Evolutionary conservation across 2,329 filamentous ascomycete genomes (phyloP), one percentile per base, ranked within the genome.

Genomic region (Aspergillus unguis): DNA sequence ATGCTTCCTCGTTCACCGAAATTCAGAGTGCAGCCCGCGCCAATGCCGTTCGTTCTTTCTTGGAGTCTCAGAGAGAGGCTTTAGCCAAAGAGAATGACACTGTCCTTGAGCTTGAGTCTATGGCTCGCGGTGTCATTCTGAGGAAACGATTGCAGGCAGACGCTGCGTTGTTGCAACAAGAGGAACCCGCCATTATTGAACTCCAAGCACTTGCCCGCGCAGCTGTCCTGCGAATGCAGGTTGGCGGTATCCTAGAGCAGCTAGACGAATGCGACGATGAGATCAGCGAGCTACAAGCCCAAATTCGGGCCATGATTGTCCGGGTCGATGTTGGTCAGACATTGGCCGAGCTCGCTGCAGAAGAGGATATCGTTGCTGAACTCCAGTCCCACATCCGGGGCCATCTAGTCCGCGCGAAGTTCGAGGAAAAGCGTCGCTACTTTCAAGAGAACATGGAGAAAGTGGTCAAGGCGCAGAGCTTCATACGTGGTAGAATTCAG

Each of bases 381-480:
- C 73, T 96, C 26, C 92, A 97, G 70, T 80, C 91, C 4, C 79
- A 83, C 5, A 83, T 87, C 6, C 84, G 86, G 62, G 92, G 85
- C 3, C 85, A 84, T 62, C 71, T 95, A 2, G 82, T 97, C 31
- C 83, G 92, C 32, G 80, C 77, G 10, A 80, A 79, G 17, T 97
- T 95, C 63, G 84, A 82, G 48, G 90, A 95, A 70, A 96, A 96
- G 79, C 85, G 87, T 67, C 85, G 85, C 25, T 92, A 88, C 75
- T 99, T 92, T 77, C 86, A 88, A 61, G 87, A 95, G 73, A 99
- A 99, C 66, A 99, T 99, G 94, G 85, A 96, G 65, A 97, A 95
- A 73, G 94, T 99, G 27, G 86, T 99, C 78, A 99, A 99, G 73
- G 91, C 97, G 52, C 95, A 99, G 70, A 99, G 94, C 69, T 95